Evolutionary conservation across 495 filamentous ascomycete genomes (phyloP).

Genomic region (Hypoxylon cercidicola): DNA sequence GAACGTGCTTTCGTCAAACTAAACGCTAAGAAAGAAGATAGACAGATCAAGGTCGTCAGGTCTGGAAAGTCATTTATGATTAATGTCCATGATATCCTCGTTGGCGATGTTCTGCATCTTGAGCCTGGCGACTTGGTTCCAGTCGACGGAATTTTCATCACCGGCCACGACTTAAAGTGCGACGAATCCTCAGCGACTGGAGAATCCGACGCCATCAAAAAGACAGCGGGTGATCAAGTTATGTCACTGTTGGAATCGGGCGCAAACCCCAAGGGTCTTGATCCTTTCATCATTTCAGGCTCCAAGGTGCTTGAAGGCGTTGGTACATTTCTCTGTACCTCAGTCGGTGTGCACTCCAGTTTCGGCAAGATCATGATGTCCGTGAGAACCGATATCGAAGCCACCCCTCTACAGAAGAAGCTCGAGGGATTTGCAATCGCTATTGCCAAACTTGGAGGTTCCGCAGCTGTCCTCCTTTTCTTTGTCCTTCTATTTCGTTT

Average conservation of each 20-base stretch:
- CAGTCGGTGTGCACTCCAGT: slow-evolving; percentile 75
- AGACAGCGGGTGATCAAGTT: slow-evolving; percentile 70
- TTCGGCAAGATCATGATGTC: slow-evolving; percentile 88
- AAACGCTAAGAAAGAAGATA: slow-evolving; percentile 77
- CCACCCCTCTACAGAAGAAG: slow-evolving; percentile 81
- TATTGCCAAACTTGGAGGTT: slow-evolving; percentile 79
- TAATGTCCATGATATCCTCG: slow-evolving; percentile 81
- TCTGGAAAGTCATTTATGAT: slow-evolving; percentile 81
- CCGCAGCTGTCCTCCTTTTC: slow-evolving; percentile 76
- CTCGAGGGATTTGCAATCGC: slow-evolving; percentile 78
- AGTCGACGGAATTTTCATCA: slow-evolving; percentile 81
- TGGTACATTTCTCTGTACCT: slow-evolving; percentile 82
- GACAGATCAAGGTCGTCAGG: slow-evolving; percentile 76
- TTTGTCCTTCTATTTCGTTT: slow-evolving; percentile 81
- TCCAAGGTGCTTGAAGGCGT: slow-evolving; percentile 82
- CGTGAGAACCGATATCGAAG: slow-evolving; percentile 77
- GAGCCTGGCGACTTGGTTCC: slow-evolving; percentile 91
- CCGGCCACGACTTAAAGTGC: slow-evolving; percentile 76
- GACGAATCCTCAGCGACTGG: slow-evolving; percentile 84
- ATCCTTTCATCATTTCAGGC: slow-evolving; percentile 86
- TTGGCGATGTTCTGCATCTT: slow-evolving; percentile 83
- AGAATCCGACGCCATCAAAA: slow-evolving; percentile 74
- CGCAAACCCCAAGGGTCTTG: slow-evolving; percentile 60
- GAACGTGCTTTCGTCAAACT: slow-evolving; percentile 76
- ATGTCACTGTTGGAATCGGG: slow-evolving; percentile 69